phyloP scores from a whole-genome alignment of 2,329 filamentous ascomycete genomes.

The Cladosporium sp. region DNA sequence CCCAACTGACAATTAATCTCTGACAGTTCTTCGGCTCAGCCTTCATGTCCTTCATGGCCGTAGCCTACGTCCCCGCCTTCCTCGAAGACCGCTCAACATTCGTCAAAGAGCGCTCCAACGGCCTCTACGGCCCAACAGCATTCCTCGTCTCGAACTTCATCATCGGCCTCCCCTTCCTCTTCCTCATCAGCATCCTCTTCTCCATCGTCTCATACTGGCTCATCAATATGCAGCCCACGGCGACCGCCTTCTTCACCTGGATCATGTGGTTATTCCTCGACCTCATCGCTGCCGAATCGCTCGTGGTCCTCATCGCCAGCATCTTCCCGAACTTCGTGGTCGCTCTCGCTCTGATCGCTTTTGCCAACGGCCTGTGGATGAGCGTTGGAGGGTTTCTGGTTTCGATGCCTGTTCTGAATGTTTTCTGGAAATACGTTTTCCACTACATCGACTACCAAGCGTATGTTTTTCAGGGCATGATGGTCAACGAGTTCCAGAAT shows the following conservation, averaged over 20 bases:
- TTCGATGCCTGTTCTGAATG: constrained; percentile 67
- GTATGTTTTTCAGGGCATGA: constrained; percentile 87
- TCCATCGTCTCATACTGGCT: constrained; percentile 77
- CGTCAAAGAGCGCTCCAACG: constrained; percentile 75
- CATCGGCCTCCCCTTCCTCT: constrained; percentile 76
- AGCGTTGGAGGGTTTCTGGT: constrained; percentile 79
- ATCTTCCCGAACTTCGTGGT: constrained; percentile 78
- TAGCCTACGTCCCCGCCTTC: constrained; percentile 80
- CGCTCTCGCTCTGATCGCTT: constrained; percentile 73
- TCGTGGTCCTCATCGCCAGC: constrained; percentile 72
- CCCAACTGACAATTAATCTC: not conserved
- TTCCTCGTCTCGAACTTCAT: constrained; percentile 77
- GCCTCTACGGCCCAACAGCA: constrained; percentile 69
- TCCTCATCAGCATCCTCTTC: constrained; percentile 73
- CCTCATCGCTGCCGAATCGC: constrained; percentile 74
- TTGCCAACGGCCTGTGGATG: constrained; percentile 88
- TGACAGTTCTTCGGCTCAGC: constrained; percentile 47
- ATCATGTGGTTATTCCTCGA: constrained; percentile 84
- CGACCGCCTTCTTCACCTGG: constrained; percentile 70
- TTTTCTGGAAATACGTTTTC: constrained; percentile 81
- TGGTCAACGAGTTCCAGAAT: constrained; percentile 77
- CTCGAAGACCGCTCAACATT: constrained; percentile 73
- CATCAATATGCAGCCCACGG: constrained; percentile 67
- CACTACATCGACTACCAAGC: constrained; percentile 83
- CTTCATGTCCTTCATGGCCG: constrained; percentile 53